Conservation (phyloP, 495 filamentous ascomycete species). For the Lophiostoma macrostomum region DNA sequence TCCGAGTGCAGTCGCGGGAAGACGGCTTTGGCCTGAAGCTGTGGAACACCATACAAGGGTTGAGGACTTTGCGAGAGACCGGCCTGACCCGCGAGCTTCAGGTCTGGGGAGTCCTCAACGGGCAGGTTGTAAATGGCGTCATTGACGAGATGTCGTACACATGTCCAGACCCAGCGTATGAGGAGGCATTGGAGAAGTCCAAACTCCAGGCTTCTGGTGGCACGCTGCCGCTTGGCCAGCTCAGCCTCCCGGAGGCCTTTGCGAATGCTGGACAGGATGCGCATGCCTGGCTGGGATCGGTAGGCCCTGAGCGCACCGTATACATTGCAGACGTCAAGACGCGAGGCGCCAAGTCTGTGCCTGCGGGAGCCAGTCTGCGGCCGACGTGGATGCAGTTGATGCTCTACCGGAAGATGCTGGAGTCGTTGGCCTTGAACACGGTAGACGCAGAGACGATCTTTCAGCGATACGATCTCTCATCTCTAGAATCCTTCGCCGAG, state of each 20-base stretch:
- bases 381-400: conserved; percentile 83
- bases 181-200: conserved; percentile 42
- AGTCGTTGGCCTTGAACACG: conserved; percentile 64
- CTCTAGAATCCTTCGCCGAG: conserved; percentile 67
- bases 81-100: conserved; percentile 87
- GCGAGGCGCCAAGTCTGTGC: conserved; percentile 58
- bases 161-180: conserved; percentile 68
- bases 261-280: neutral
- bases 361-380: conserved; percentile 64
- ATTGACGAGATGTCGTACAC: conserved; percentile 82
- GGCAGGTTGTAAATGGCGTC: conserved; percentile 79
- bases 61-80: conserved; percentile 69
- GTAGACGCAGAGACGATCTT: conserved; percentile 67
- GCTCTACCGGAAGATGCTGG: conserved; percentile 84
- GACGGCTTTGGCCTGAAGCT: conserved; percentile 78
- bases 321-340: conserved; percentile 93
- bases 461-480: conserved; percentile 64
- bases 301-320: conserved; percentile 42
- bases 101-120: conserved; percentile 86
- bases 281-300: conserved; percentile 9
- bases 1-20: conserved; percentile 71
- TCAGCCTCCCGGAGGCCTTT: conserved; percentile 12
- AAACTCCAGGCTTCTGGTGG: conserved; percentile 8
- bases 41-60: conserved; percentile 89
- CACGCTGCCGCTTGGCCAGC: conserved; percentile 12